These are phyloP conservation scores for Eucalyptus decipiens DNA, from an alignment of 345 rosid species.

Conservation along the genomic window DNA sequence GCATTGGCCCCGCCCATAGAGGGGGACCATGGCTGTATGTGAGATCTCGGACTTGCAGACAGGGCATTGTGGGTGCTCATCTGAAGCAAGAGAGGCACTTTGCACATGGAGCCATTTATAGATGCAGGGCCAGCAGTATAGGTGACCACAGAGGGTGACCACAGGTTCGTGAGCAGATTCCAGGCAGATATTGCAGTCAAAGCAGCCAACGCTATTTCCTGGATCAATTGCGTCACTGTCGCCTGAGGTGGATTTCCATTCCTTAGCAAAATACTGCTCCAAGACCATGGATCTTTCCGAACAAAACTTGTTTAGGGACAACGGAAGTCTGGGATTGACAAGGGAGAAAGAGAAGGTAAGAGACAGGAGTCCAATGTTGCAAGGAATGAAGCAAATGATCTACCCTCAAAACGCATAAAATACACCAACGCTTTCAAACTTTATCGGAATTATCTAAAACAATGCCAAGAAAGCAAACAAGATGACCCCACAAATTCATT, in stretches of 20 bases:
- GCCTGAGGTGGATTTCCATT: constrained; percentile 24
- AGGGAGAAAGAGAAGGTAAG: background rate
- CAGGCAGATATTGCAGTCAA: constrained; percentile 87
- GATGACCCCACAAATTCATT: background rate
- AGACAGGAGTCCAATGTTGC: background rate
- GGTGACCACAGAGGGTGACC: constrained; percentile 91
- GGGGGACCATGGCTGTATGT: constrained; percentile 74
- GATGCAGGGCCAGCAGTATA: constrained; percentile 98
- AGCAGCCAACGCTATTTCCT: constrained; percentile 40
- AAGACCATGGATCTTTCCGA: constrained; percentile 21
- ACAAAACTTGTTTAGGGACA: background rate
- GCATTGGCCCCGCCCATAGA: constrained; percentile 67
- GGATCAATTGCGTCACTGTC: constrained; percentile 2
- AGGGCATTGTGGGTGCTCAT: constrained; percentile 71
- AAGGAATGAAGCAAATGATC: background rate
- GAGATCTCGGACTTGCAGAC: constrained; percentile 87
- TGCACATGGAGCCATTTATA: constrained; percentile 83
- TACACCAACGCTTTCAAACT: background rate
- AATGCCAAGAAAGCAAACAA: background rate
- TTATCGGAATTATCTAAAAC: background rate
- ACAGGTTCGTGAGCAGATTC: constrained; percentile 79
- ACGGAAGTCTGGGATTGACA: background rate
- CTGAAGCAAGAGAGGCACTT: constrained; percentile 41
- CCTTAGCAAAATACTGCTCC: constrained; percentile 25
- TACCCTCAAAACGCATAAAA: background rate